Evolutionary conservation across 2,329 filamentous ascomycete genomes (phyloP), one percentile per base, ranked within the genome.

Genomic region (Monilinia fructigena): DNA sequence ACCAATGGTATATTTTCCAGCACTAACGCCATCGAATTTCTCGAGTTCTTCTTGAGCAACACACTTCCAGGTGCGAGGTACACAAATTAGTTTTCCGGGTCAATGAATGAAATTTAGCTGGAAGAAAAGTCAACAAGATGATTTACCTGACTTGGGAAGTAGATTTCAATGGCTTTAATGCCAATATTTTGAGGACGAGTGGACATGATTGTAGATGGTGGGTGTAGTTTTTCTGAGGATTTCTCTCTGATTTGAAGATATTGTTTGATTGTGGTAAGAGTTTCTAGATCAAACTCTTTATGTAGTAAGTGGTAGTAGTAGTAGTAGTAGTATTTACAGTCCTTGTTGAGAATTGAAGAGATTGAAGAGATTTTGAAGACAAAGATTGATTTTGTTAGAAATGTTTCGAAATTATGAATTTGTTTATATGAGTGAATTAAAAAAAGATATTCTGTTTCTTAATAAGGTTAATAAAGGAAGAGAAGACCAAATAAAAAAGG

Each of bases 111-210:
- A 23, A n/a, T 28, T 26, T 26, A 7, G 50, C n/a, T 35, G 31
- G 14, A 31, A 23, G 7, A n/a, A 31, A 2, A 47, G 3, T 8
- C 52, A 54, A 16, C 12, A 35, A 23, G 38, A 35, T 26, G 20
- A 80, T 87, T 71, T 80, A 94, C 91, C 87, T 94, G 91, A 79
- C 85, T 90, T 72, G 91, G 91, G 77, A 92, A 91, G 80, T 95
- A 95, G 77, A 95, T 86, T 79, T 95, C 91, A 80, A 95, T 91
- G 89, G 90, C 91, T 83, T 95, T 94, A 78, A 95, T 93, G 85
- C 91, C 91, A 80, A 95, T 89, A 82, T 94, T 94, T 80, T 93
- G 87, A 72, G 91, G 90, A 80, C 90, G 89, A 74, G 88, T 78
- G 77, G 89, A 85, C 90, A 93, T 93, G 54, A 58, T 73, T 69